phyloP scores from a whole-genome alignment of 768 basidiomycete species.

The Pleurotus tuoliensis region DNA sequence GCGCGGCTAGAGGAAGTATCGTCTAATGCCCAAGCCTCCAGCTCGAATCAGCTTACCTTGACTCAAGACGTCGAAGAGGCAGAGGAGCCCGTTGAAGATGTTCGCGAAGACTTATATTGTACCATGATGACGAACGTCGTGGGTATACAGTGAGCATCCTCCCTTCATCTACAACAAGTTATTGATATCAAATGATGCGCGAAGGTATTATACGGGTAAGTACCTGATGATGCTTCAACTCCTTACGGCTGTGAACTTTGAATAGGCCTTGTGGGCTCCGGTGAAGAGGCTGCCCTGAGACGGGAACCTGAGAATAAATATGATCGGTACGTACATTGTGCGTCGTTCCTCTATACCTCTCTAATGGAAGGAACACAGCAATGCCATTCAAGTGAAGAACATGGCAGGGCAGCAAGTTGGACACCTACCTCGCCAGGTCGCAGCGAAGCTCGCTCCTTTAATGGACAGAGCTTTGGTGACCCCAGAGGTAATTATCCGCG shows the following conservation, averaged over 20 bases:
- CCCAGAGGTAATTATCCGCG: slow-evolving; percentile 66
- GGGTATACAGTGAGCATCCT: slow-evolving; percentile 62
- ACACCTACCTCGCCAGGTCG: slow-evolving; percentile 65
- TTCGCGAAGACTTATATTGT: slow-evolving; percentile 66
- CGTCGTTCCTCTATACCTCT: neutral
- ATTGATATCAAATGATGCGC: slow-evolving; percentile 17
- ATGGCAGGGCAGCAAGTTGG: slow-evolving; percentile 75
- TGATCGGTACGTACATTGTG: slow-evolving; percentile 46
- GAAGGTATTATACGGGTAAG: slow-evolving; percentile 24
- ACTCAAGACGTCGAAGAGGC: slow-evolving; percentile 40
- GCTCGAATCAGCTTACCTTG: slow-evolving; percentile 7
- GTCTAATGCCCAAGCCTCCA: neutral
- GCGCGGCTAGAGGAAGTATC: slow-evolving; percentile 20
- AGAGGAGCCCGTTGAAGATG: slow-evolving; percentile 42
- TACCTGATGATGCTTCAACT: neutral
- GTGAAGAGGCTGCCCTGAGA: slow-evolving; percentile 69
- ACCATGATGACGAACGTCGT: slow-evolving; percentile 61
- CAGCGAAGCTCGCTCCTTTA: slow-evolving; percentile 59
- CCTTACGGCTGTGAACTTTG: slow-evolving; percentile 6
- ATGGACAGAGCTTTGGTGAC: slow-evolving; percentile 61
- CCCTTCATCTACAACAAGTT: too few species aligned
- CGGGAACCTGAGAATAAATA: slow-evolving; percentile 66
- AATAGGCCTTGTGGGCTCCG: slow-evolving; percentile 72
- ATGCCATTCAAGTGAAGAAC: slow-evolving; percentile 81
- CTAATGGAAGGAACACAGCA: slow-evolving; percentile 32